phyloP scores from a whole-genome alignment of 805 yeast genomes.

The Metschnikowia santaceciliae region DNA sequence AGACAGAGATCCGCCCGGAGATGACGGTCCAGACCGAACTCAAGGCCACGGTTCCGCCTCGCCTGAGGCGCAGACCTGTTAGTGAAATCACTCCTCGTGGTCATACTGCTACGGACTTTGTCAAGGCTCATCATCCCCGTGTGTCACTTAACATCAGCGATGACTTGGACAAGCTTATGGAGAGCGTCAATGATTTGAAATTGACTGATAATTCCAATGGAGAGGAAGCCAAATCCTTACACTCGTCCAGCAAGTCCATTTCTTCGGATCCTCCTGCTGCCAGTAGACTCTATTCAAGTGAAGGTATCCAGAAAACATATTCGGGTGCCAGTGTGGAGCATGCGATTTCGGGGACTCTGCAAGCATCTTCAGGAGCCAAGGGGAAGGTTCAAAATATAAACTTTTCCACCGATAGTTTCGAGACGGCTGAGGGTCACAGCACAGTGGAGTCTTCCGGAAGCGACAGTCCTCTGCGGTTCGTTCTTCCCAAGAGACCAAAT shows the following conservation, averaged over 20 bases:
- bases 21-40: slow-evolving; percentile 30
- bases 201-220: not conserved
- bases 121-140: slow-evolving; percentile 10
- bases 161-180: slow-evolving; percentile 39
- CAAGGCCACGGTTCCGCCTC: slow-evolving; percentile 36
- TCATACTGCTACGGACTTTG: not conserved
- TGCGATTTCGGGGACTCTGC: not conserved
- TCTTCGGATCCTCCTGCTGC: not conserved
- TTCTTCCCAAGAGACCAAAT: slow-evolving; percentile 17
- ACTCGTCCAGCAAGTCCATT: not conserved
- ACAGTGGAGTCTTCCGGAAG: not conserved
- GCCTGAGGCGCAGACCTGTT: slow-evolving; percentile 37
- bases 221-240: not conserved
- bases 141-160: slow-evolving; percentile 30
- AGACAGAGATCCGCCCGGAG: slow-evolving; percentile 23
- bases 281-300: not conserved
- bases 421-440: slow-evolving; percentile 13
- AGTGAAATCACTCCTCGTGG: slow-evolving; percentile 19
- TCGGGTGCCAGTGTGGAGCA: not conserved
- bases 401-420: slow-evolving; percentile 13
- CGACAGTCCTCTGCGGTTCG: slow-evolving; percentile 1
- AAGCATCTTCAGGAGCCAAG: not conserved
- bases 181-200: slow-evolving; percentile 22
- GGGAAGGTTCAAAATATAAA: not conserved
- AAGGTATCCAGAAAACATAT: not conserved